Conservation (phyloP, 2,329 filamentous ascomycete genomes). For the Tolypocladium ovalisporum region DNA sequence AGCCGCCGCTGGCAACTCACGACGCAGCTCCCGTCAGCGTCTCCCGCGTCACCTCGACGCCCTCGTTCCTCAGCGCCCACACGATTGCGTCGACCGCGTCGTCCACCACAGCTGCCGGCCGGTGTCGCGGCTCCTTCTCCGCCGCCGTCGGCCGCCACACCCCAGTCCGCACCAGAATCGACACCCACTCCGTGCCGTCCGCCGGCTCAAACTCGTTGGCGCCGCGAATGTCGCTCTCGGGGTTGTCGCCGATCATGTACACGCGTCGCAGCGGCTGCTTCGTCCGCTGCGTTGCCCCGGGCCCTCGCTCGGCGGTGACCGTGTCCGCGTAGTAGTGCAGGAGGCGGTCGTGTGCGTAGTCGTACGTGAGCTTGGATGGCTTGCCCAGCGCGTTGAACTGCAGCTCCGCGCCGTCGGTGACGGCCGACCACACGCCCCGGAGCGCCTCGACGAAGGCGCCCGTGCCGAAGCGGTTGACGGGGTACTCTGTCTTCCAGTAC, state of each 20-base stretch:
- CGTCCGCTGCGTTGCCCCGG: conserved; percentile 12
- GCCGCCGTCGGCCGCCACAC: conserved; percentile 46
- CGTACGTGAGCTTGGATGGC: conserved; percentile 66
- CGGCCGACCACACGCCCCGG: conserved; percentile 64
- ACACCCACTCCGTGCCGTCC: conserved; percentile 62
- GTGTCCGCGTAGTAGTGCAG: conserved; percentile 35
- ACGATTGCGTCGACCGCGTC: conserved; percentile 68
- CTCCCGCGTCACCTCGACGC: conserved; percentile 22
- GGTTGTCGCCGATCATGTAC: conserved; percentile 92
- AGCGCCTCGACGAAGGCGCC: conserved; percentile 81
- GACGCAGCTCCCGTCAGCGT: conserved; percentile 10
- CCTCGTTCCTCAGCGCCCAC: conserved; percentile 58
- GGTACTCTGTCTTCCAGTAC: conserved; percentile 78
- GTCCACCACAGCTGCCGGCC: conserved; percentile 55
- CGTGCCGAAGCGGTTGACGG: conserved; percentile 78
- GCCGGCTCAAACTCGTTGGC: conserved; percentile 65
- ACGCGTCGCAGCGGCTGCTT: conserved; percentile 62
- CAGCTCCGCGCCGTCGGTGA: conserved; percentile 54
- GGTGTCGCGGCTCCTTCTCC: conserved; percentile 40
- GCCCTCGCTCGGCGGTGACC: conserved; percentile 8
- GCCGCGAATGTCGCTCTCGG: conserved; percentile 80
- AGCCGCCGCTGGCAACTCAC: neutral
- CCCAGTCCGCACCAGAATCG: conserved; percentile 69
- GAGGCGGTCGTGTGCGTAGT: conserved; percentile 65
- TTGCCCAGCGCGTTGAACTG: conserved; percentile 69